Percentiles rank a stretch among this genome's conserved stretches.
These are phyloP conservation scores for Linnemannia elongata DNA, from an alignment of 192 early-diverging fungal genomes.

Conservation along the genomic window DNA sequence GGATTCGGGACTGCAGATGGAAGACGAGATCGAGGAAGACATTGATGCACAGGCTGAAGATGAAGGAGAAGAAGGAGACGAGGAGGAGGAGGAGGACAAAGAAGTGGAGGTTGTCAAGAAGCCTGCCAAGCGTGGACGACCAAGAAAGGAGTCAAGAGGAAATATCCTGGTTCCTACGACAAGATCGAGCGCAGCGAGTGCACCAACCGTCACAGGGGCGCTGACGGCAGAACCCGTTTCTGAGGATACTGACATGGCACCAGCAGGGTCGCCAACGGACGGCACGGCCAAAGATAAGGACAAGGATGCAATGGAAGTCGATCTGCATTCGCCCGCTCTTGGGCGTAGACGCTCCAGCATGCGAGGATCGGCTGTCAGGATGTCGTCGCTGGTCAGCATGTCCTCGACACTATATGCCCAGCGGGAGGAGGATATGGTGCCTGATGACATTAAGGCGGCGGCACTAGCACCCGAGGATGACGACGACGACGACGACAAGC, in stretches of 20 bases:
- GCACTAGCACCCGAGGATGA: slow-evolving; percentile 30
- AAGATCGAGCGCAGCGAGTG: slow-evolving; percentile 2
- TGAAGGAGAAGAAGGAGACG: slow-evolving; percentile 12
- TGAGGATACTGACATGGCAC: slow-evolving; percentile 32
- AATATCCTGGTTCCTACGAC: slow-evolving; percentile 31
- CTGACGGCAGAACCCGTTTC: neutral
- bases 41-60: slow-evolving; percentile 13
- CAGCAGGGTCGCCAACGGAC: slow-evolving; percentile 8
- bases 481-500: slow-evolving; percentile 50
- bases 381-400: slow-evolving; percentile 57
- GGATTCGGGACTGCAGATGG: slow-evolving; percentile 33
- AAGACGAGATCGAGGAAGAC: slow-evolving; percentile 31
- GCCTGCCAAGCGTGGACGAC: slow-evolving; percentile 24
- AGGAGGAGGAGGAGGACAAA: slow-evolving; percentile 12
- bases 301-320: slow-evolving; percentile 44
- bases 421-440: slow-evolving; percentile 44
- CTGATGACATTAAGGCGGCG: slow-evolving; percentile 27
- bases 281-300: neutral
- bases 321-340: slow-evolving; percentile 51
- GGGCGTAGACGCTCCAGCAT: slow-evolving; percentile 50
- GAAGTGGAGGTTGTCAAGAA: slow-evolving; percentile 6
- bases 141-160: slow-evolving; percentile 30
- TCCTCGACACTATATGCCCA: slow-evolving; percentile 51
- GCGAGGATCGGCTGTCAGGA: slow-evolving; percentile 46
- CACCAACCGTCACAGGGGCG: neutral